phyloP scores from a whole-genome alignment of 2,329 filamentous ascomycete species.

The Botryosphaeria dothidea region DNA sequence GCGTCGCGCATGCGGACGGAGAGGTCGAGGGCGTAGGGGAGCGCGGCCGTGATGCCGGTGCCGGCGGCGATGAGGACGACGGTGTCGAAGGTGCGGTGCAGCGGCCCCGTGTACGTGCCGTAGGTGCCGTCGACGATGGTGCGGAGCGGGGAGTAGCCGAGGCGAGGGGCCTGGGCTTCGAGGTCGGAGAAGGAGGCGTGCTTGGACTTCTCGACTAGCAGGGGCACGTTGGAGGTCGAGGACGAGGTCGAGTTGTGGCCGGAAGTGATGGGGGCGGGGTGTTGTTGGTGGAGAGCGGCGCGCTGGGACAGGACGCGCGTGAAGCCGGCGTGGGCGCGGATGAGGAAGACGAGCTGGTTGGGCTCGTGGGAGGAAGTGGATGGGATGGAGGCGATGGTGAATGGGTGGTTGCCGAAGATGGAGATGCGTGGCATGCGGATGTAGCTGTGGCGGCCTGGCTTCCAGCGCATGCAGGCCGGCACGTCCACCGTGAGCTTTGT shows the following conservation, averaged over 20 bases:
- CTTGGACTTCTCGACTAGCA: background rate
- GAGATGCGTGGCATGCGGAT: constrained; percentile 30
- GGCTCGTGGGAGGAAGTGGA: background rate
- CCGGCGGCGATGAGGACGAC: constrained; percentile 23
- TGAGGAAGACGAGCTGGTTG: constrained; percentile 27
- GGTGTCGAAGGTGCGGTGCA: constrained; percentile 23
- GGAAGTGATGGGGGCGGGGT: background rate
- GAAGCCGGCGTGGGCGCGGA: constrained; percentile 28
- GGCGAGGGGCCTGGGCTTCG: constrained; percentile 12
- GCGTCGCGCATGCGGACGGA: constrained; percentile 18
- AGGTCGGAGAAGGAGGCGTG: background rate
- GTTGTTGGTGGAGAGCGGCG: background rate
- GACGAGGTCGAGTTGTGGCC: background rate
- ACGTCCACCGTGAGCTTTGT: constrained; percentile 25
- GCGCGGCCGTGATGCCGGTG: constrained; percentile 21
- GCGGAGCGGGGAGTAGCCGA: constrained; percentile 5
- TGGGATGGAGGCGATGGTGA: constrained; percentile 30
- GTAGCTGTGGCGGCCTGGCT: constrained; percentile 63
- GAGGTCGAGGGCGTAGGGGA: constrained; percentile 24
- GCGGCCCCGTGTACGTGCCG: constrained; percentile 25
- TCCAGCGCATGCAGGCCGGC: constrained; percentile 24
- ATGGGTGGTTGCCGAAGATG: constrained; percentile 31
- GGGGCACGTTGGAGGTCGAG: background rate
- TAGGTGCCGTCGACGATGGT: constrained; percentile 33
- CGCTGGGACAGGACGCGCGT: constrained; percentile 22